Conservation (phyloP, 352 stramenopile species). For the Globisporangium cederbergense region DNA sequence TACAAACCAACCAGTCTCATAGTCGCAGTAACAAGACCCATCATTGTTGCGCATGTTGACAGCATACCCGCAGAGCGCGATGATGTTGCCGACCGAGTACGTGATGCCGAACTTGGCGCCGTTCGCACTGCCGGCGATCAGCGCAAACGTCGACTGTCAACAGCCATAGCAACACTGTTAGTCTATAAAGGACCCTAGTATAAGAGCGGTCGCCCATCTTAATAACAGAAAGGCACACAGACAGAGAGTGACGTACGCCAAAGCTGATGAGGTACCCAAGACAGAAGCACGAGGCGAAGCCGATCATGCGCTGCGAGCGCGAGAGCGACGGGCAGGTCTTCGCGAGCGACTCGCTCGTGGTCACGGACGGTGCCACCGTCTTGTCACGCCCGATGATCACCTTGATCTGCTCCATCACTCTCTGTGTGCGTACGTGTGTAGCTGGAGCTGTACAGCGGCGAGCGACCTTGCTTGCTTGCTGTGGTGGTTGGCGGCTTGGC, state of each 20-base stretch:
- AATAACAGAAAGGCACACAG: too few relatives aligned
- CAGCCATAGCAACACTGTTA: not conserved
- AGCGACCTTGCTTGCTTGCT: not conserved
- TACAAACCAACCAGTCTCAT: not conserved
- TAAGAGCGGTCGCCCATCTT: not conserved
- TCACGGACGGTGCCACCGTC: conserved; percentile 23
- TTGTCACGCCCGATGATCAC: conserved; percentile 68
- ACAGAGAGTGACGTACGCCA: conserved; percentile 34
- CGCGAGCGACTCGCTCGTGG: conserved; percentile 39
- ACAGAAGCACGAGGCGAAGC: conserved; percentile 75
- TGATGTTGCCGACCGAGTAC: conserved; percentile 81
- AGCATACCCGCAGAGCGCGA: conserved; percentile 74
- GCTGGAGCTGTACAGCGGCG: not conserved
- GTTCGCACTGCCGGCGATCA: conserved; percentile 62
- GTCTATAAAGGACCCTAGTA: conserved; percentile 1
- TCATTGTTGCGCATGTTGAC: not conserved
- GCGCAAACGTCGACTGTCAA: conserved; percentile 73
- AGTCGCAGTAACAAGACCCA: not conserved
- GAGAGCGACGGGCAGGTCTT: conserved; percentile 64
- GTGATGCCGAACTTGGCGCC: conserved; percentile 80
- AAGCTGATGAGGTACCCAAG: conserved; percentile 84
- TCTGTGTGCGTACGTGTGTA: not conserved
- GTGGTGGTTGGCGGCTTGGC: not conserved
- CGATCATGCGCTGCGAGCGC: conserved; percentile 62
- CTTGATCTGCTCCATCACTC: conserved; percentile 71